Conservation (phyloP, 2,329 filamentous ascomycete species). For the Verticillium klebahnii region DNA sequence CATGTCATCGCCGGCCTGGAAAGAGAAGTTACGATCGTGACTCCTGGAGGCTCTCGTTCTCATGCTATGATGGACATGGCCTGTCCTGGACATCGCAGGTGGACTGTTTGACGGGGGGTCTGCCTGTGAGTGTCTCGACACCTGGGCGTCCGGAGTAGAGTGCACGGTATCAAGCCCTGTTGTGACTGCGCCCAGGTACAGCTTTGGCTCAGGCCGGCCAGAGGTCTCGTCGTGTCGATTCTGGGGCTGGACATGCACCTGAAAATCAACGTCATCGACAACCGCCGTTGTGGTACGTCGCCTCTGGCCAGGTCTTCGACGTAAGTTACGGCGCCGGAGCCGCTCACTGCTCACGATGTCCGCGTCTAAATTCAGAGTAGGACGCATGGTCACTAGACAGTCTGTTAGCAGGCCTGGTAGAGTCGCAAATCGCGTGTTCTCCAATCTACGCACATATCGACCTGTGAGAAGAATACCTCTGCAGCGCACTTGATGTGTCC, state of each 20-base stretch:
- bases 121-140: not conserved
- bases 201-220: not conserved
- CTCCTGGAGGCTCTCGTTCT: not conserved
- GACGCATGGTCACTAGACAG: not conserved
- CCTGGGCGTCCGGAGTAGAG: not conserved
- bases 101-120: not conserved
- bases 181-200: not conserved
- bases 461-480: not conserved
- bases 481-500: not conserved
- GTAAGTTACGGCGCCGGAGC: not conserved
- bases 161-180: not conserved
- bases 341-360: not conserved
- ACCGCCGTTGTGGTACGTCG: not conserved
- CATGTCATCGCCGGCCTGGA: not conserved
- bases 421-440: not conserved
- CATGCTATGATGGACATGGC: not conserved
- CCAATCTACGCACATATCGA: not conserved
- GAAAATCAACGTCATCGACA: not conserved
- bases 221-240: not conserved
- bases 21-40: not conserved
- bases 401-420: not conserved
- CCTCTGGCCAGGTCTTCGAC: not conserved
- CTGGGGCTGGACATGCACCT: not conserved
- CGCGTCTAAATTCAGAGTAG: not conserved
- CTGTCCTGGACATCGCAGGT: not conserved